Evolutionary conservation across 2,329 filamentous ascomycete species (phyloP).

Genomic region (Diaporthe sp.): DNA sequence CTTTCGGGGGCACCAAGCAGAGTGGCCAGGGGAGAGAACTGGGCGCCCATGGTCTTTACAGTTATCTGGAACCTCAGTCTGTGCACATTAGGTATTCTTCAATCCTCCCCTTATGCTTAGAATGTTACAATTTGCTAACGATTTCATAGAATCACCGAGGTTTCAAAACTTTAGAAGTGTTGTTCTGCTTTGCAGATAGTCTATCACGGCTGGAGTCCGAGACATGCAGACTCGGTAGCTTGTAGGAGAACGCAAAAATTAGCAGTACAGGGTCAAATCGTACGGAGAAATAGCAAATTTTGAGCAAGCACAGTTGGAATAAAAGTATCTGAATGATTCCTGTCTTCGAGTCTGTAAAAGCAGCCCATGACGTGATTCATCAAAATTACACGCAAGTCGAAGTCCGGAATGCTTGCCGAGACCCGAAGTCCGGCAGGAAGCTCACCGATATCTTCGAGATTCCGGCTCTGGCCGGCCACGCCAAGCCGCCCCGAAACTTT

Average conservation of each 20-base stretch:
- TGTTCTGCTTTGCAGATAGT: neutral
- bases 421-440: neutral
- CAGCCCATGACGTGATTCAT: neutral
- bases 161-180: neutral
- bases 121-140: neutral
- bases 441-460: neutral
- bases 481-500: neutral
- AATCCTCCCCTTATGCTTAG: too few relatives aligned
- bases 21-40: constrained; percentile 34
- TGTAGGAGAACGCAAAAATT: too few relatives aligned
- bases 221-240: neutral
- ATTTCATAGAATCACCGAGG: neutral
- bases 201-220: neutral
- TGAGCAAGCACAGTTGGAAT: neutral
- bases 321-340: neutral
- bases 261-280: neutral
- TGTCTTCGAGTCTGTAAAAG: neutral
- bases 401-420: neutral
- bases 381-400: neutral
- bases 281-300: neutral
- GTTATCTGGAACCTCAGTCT: constrained; percentile 31
- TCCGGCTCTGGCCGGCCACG: neutral
- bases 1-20: constrained; percentile 33
- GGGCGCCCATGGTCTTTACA: constrained; percentile 27
- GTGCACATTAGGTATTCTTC: constrained; percentile 26